Evolutionary conservation across 176 grass and related monocot species (phyloP).

Genomic region (Luzula sylvatica): DNA sequence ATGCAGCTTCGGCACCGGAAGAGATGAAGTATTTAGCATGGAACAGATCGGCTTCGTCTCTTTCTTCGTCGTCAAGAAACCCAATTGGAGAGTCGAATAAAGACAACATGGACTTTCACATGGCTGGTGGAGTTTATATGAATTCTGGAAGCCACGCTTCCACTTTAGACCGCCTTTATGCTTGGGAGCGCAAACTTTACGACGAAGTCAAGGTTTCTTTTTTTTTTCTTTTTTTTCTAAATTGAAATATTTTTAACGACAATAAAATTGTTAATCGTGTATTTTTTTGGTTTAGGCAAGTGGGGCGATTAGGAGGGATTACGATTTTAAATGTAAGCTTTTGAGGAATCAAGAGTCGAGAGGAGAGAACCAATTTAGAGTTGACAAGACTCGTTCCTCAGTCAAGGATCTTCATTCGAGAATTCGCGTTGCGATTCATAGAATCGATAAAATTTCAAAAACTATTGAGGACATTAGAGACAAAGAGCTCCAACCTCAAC

Average conservation of each 20-base stretch:
- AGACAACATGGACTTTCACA: constrained; percentile 47
- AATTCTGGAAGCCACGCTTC: constrained; percentile 93
- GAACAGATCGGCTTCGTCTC: constrained; percentile 83
- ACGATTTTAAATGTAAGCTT: constrained; percentile 73
- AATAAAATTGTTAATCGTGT: neutral
- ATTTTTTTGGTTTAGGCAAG: constrained; percentile 57
- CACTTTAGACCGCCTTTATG: constrained; percentile 83
- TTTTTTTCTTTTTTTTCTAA: too few relatives aligned
- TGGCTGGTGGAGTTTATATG: constrained; percentile 66
- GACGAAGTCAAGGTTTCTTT: constrained; percentile 84
- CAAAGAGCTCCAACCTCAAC: constrained; percentile 94
- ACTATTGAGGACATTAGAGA: constrained; percentile 94
- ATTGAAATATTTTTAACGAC: too few relatives aligned
- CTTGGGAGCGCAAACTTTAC: constrained; percentile 97
- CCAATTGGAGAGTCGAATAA: constrained; percentile 42
- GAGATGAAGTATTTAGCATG: constrained; percentile 72
- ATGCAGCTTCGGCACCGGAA: constrained; percentile 56
- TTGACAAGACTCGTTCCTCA: constrained; percentile 80
- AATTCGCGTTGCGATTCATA: constrained; percentile 85
- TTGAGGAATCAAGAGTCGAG: constrained; percentile 73
- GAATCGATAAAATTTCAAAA: constrained; percentile 88
- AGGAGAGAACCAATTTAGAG: constrained; percentile 49
- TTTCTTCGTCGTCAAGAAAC: constrained; percentile 77
- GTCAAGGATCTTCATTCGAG: constrained; percentile 94
- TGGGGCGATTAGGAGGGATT: constrained; percentile 55